Percentiles rank a stretch among this genome's conserved stretches.
phyloP scores from a whole-genome alignment of 257 asterid species.

The Nicotiana knightiana region DNA sequence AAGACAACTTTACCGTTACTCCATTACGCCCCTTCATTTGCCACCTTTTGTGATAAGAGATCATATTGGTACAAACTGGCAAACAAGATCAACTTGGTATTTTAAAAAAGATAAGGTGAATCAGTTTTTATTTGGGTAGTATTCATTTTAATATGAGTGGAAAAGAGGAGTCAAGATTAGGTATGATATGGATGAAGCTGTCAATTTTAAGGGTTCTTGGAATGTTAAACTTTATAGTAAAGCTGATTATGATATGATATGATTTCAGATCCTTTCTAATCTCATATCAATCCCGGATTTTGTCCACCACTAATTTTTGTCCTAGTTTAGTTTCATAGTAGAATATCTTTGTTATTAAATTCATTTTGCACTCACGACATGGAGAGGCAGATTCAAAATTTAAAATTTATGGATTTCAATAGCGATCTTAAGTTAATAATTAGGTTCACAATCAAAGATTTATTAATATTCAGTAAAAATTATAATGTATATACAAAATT shows the following conservation, averaged over 20 bases:
- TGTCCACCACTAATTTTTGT: slow-evolving; percentile 3
- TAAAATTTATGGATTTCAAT: rapidly evolving
- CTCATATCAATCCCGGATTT: slow-evolving; percentile 1
- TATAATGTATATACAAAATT: too few relatives aligned
- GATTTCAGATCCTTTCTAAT: neutral
- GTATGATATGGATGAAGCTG: neutral
- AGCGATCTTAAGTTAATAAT: too few relatives aligned
- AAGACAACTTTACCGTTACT: too few relatives aligned
- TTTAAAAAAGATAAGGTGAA: slow-evolving; percentile 29
- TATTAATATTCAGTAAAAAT: too few relatives aligned
- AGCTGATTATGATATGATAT: slow-evolving; percentile 6
- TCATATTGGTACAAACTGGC: neutral
- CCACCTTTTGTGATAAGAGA: neutral
- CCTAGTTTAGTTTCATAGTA: neutral
- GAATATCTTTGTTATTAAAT: neutral
- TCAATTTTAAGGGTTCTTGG: slow-evolving; percentile 10
- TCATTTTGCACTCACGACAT: neutral
- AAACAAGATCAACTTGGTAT: slow-evolving; percentile 19
- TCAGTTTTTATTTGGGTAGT: slow-evolving; percentile 15
- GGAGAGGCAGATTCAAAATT: rapidly evolving
- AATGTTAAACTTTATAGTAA: neutral
- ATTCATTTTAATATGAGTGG: slow-evolving; percentile 28
- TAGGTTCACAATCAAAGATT: neutral
- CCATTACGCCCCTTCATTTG: too few relatives aligned
- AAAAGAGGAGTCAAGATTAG: slow-evolving; percentile 11